phyloP scores from a whole-genome alignment of 2,329 filamentous ascomycete genomes.

The Tothia fuscella region DNA sequence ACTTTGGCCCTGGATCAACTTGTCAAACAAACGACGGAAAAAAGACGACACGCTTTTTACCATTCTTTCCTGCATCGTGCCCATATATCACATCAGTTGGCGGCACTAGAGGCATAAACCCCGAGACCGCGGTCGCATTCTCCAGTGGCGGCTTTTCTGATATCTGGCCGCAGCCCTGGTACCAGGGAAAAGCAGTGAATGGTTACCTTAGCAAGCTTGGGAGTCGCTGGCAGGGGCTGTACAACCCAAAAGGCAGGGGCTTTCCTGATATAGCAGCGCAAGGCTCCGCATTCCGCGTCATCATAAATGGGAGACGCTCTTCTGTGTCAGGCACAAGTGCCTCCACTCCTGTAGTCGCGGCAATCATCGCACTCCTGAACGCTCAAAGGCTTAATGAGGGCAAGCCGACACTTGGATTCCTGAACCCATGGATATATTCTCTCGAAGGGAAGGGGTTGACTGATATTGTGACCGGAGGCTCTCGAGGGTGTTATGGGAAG shows the following conservation, averaged over 20 bases:
- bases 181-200: slow-evolving; percentile 6
- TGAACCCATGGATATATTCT: slow-evolving; percentile 44
- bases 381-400: slow-evolving; percentile 39
- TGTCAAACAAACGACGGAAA: slow-evolving; percentile 36
- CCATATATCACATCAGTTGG: slow-evolving; percentile 37
- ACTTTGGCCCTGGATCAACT: slow-evolving; percentile 27
- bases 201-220: slow-evolving; percentile 8
- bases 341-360: slow-evolving; percentile 38
- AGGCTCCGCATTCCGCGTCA: not conserved
- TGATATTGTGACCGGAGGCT: slow-evolving; percentile 21
- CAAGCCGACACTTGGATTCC: slow-evolving; percentile 37
- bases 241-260: slow-evolving; percentile 11
- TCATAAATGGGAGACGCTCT: not conserved
- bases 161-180: slow-evolving; percentile 22
- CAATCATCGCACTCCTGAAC: slow-evolving; percentile 45
- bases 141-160: slow-evolving; percentile 36
- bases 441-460: slow-evolving; percentile 14
- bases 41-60: slow-evolving; percentile 30
- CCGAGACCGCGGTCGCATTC: slow-evolving; percentile 22
- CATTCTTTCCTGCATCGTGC: slow-evolving; percentile 36
- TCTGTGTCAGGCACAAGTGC: slow-evolving; percentile 7
- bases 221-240: slow-evolving; percentile 2
- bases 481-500: slow-evolving; percentile 20
- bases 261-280: slow-evolving; percentile 12
- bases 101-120: slow-evolving; percentile 11